Conservation (phyloP, 805 yeast species). For the Cyberlindnera maclurae region DNA sequence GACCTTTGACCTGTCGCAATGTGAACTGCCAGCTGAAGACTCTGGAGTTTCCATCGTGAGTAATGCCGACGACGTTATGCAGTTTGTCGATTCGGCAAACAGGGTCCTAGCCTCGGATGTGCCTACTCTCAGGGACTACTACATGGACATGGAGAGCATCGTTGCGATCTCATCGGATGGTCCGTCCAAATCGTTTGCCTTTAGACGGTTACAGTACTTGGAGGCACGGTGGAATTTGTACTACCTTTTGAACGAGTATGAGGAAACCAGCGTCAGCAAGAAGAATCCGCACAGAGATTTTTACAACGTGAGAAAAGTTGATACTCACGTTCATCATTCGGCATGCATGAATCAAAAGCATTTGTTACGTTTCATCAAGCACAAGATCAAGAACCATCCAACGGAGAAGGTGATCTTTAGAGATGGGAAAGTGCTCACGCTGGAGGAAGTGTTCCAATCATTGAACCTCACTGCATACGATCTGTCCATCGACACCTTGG, state of each 20-base stretch:
- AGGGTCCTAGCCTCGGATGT: constrained; percentile 43
- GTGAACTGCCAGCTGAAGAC: constrained; percentile 44
- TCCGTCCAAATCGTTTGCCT: constrained; percentile 94
- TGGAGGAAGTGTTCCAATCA: constrained; percentile 87
- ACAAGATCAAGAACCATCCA: constrained; percentile 81
- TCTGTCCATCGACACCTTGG: constrained; percentile 90
- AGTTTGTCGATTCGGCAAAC: constrained; percentile 38
- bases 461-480: constrained; percentile 90
- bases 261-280: constrained; percentile 85
- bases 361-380: constrained; percentile 86
- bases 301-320: constrained; percentile 93
- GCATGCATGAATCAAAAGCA: constrained; percentile 99
- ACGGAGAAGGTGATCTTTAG: constrained; percentile 89
- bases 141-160: constrained; percentile 70
- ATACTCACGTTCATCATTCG: constrained; percentile 97
- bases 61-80: constrained; percentile 65
- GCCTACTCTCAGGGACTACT: constrained; percentile 83
- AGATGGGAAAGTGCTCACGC: constrained; percentile 82
- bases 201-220: constrained; percentile 82
- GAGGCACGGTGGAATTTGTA: constrained; percentile 97
- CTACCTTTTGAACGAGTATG: constrained; percentile 80
- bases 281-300: constrained; percentile 95
- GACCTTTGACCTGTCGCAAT: constrained; percentile 35
- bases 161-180: constrained; percentile 83
- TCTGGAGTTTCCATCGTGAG: constrained; percentile 33